Evolutionary conservation across 2,329 filamentous ascomycete species (phyloP).

Genomic region (Orbilia ellipsospora): DNA sequence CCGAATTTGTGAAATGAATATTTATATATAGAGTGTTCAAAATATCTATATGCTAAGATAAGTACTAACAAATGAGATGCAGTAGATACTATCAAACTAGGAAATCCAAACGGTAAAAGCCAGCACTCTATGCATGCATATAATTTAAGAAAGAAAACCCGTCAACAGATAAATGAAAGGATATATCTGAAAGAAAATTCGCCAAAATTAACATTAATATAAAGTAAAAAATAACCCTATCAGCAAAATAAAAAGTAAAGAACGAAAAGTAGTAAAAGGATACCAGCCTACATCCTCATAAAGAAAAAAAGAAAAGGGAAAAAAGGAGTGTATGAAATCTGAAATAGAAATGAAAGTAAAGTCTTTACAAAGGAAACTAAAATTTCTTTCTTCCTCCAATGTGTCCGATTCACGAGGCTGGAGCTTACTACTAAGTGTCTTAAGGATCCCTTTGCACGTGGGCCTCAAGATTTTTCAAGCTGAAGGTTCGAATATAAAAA

Average conservation of each 20-base stretch:
- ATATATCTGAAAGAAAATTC: neutral
- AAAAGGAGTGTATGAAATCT: neutral
- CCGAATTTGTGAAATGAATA: too few relatives aligned
- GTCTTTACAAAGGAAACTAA: constrained; percentile 19
- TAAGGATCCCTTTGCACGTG: too few relatives aligned
- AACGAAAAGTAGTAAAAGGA: constrained; percentile 32
- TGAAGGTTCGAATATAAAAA: neutral
- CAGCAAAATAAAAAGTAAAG: constrained; percentile 13
- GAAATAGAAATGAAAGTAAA: constrained; percentile 10
- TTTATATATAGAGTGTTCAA: too few relatives aligned
- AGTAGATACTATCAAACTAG: too few relatives aligned
- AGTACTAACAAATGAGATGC: too few relatives aligned
- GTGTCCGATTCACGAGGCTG: constrained; percentile 22
- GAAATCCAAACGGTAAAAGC: constrained; percentile 1
- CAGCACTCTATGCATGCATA: constrained; percentile 48
- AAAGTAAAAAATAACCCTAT: constrained; percentile 1
- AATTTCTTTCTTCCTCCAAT: constrained; percentile 9
- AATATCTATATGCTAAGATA: too few relatives aligned
- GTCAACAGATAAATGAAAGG: constrained; percentile 5
- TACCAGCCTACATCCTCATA: constrained; percentile 46
- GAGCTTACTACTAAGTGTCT: neutral
- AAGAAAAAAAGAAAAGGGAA: constrained; percentile 8
- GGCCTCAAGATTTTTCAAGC: neutral
- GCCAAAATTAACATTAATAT: constrained; percentile 34
- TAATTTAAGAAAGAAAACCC: neutral